phyloP scores from a whole-genome alignment of 2,329 filamentous ascomycete species.

The Ophiostoma sp. region DNA sequence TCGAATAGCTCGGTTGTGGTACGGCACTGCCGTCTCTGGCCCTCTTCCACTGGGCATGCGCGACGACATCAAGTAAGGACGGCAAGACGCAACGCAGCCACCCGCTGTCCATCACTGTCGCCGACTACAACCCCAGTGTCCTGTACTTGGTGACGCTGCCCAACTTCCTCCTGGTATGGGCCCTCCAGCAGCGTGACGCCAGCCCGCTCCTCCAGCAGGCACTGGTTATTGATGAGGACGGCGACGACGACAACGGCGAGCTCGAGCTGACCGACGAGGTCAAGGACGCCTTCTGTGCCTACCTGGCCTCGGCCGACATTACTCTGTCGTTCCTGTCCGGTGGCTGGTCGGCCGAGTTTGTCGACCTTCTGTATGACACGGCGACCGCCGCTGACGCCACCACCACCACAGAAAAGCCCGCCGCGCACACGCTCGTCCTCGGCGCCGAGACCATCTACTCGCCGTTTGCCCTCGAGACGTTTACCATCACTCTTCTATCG shows the following conservation, averaged over 20 bases:
- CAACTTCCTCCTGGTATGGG: slow-evolving; percentile 73
- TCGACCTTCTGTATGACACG: slow-evolving; percentile 54
- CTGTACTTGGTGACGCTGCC: slow-evolving; percentile 76
- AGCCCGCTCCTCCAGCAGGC: slow-evolving; percentile 43
- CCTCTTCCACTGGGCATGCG: slow-evolving; percentile 62
- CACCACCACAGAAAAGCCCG: slow-evolving; percentile 22
- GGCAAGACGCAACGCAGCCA: not conserved
- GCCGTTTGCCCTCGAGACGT: slow-evolving; percentile 67
- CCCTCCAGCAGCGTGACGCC: slow-evolving; percentile 46
- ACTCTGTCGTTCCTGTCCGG: slow-evolving; percentile 69
- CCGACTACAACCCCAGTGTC: slow-evolving; percentile 79
- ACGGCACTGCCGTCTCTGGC: slow-evolving; percentile 72
- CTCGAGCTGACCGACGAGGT: slow-evolving; percentile 63
- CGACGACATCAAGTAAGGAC: slow-evolving; percentile 19
- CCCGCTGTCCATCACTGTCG: slow-evolving; percentile 62
- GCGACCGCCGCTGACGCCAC: slow-evolving; percentile 26
- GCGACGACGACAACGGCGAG: slow-evolving; percentile 60
- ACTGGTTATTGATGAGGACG: slow-evolving; percentile 56
- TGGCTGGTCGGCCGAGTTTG: slow-evolving; percentile 68
- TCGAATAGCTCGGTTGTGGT: slow-evolving; percentile 70
- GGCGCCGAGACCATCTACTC: slow-evolving; percentile 85
- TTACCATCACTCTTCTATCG: slow-evolving; percentile 65
- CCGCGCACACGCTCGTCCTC: slow-evolving; percentile 54
- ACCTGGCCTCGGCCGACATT: slow-evolving; percentile 53
- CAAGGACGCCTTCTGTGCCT: slow-evolving; percentile 57